Percentiles rank a stretch among this genome's conserved stretches.
These are phyloP conservation scores for Leersia perrieri DNA, from an alignment of 176 grass and related monocot species.

Conservation along the genomic window DNA sequence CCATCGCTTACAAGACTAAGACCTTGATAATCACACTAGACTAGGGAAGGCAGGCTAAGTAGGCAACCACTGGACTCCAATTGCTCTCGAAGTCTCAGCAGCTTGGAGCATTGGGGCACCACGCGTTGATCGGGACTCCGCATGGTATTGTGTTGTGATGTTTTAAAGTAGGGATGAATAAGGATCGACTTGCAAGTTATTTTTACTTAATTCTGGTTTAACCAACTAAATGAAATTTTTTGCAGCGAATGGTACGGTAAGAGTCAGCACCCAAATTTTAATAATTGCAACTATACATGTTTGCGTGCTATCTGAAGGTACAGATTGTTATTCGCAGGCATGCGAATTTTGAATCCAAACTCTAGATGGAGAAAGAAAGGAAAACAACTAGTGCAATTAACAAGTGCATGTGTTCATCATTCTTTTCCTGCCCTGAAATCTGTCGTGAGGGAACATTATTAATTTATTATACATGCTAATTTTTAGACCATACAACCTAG, in stretches of 20 bases:
- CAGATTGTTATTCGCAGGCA: not conserved
- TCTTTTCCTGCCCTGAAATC: not conserved
- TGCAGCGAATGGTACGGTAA: too few relatives aligned
- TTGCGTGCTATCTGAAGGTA: not conserved
- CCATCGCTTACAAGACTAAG: not conserved
- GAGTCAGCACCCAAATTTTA: too few relatives aligned
- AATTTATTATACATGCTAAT: not conserved
- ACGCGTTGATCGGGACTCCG: not conserved
- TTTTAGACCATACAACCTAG: not conserved
- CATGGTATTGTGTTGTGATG: not conserved
- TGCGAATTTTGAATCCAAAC: not conserved
- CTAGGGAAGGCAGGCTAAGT: not conserved
- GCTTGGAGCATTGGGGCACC: not conserved
- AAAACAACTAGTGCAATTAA: not conserved
- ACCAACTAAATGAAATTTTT: too few relatives aligned
- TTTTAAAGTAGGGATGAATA: too few relatives aligned
- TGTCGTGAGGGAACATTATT: not conserved
- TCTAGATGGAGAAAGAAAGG: not conserved
- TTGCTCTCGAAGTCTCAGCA: not conserved
- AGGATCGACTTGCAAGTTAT: not conserved
- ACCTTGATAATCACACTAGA: not conserved
- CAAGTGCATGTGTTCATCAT: not conserved
- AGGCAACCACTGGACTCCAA: not conserved
- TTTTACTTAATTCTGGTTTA: too few relatives aligned
- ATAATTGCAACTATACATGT: too few relatives aligned